Evolutionary conservation across 805 yeast species (phyloP), one percentile per base, ranked within the genome.

Genomic region (Suhomyces sp.): DNA sequence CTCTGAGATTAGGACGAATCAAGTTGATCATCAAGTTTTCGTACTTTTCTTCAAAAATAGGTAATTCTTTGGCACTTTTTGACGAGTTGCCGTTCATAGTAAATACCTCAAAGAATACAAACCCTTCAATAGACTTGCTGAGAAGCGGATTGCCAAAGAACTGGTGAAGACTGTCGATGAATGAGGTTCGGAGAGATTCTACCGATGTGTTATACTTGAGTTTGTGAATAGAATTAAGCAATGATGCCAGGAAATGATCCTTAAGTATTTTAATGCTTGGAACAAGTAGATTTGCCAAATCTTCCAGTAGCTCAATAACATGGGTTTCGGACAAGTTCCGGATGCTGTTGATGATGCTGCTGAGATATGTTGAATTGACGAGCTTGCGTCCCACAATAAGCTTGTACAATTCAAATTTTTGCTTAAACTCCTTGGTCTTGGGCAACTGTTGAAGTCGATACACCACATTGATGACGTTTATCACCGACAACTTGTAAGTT

Each of bases 1-100:
- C 55, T 43, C 79, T 58, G 22, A 67, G 57, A 39, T 64, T 66
- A 3, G 79, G 79, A 35, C 78, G 59, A 24, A 73, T 47, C 31
- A 74, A 60, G 45, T 64, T 65, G 25, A 72, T 62, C 76, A 73
- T 69, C 41, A 74, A 57, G 46, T 73, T 72, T 41, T 66, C 71
- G 51, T 63, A 63, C 53, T 72, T 73, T 48, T 75, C 79, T 52
- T 72, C 71, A 33, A 72, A 62, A 3, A 60, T 46, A 1, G 56
- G 54, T 6, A 37, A 20, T 15, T 43, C 44, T 19, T 20, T 44
- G 17, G 31, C 33, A 5, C 43, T 48, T 25, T 46, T 48, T 24
- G 25, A 20, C 25, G 50, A 27, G 4, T 65, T 67, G 1, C 70
- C 70, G 49, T 57, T 66, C 47, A 70, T 58, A 6, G 72, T 60